These are phyloP conservation scores for Pythium folliculosum DNA, from an alignment of 352 stramenopile genomes.

Conservation along the genomic window DNA sequence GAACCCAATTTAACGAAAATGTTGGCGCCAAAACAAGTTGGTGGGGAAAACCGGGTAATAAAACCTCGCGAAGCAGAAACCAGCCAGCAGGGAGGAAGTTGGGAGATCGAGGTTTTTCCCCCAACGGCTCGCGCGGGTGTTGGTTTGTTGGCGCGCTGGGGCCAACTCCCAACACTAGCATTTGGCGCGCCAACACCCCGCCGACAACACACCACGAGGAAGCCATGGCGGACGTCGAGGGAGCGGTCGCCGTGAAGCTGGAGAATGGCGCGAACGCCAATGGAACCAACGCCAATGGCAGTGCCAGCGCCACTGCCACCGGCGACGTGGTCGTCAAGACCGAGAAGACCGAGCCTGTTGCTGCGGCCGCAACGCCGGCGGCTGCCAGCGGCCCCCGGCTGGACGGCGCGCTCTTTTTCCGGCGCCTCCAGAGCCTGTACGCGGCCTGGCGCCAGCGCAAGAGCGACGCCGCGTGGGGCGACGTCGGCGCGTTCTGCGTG, in stretches of 20 bases:
- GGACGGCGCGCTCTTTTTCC: slow-evolving; percentile 76
- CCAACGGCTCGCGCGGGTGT: neutral
- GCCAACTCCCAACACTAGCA: slow-evolving; percentile 10
- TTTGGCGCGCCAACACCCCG: slow-evolving; percentile 23
- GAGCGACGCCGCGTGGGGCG: slow-evolving; percentile 47
- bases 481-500: slow-evolving; percentile 80
- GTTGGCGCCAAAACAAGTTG: slow-evolving; percentile 32
- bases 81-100: neutral
- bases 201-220: neutral
- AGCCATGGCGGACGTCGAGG: slow-evolving; percentile 20
- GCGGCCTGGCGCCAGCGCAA: slow-evolving; percentile 66
- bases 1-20: neutral
- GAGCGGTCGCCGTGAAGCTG: slow-evolving; percentile 17
- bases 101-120: slow-evolving; percentile 18
- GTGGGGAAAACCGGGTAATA: slow-evolving; percentile 14
- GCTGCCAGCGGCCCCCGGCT: slow-evolving; percentile 40
- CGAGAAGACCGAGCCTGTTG: slow-evolving; percentile 39
- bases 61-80: slow-evolving; percentile 20
- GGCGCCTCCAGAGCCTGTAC: slow-evolving; percentile 77
- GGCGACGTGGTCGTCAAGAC: slow-evolving; percentile 18
- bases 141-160: slow-evolving; percentile 10
- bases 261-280: slow-evolving; percentile 12
- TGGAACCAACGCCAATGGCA: neutral
- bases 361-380: slow-evolving; percentile 1
- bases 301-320: neutral